Base-by-base conservation (phyloP, 345 rosid genomes). In the Rubroshorea leprosula region DNA sequence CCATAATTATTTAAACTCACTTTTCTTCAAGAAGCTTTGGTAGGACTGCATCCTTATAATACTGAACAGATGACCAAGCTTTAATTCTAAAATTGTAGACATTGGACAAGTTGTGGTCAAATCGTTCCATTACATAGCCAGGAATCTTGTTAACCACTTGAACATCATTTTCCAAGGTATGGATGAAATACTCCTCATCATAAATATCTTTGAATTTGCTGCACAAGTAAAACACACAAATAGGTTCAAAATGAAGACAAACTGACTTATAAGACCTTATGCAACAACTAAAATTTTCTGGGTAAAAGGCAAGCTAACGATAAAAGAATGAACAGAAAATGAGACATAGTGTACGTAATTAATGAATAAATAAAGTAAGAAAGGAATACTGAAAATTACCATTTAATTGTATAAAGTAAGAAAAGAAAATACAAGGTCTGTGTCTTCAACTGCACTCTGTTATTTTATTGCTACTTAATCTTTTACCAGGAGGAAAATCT, bases 81-180 rank as follows among this genome's bases (percentile, higher is more conserved):
- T 94, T 87, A 44, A 94, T 80, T 81, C 84, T 84, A 75, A 94
- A 94, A 86, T 94, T 94, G 86, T 76, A 87, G 61, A 90, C 97
- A 74, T 94, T 87, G 65, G 76, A 79, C 87, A 94, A 66, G 61
- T 90, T 90, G 66, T 61, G 54, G 80, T 86, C 96, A 85, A 85
- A 94, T 31, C 99, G 95, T 68, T 90, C 99, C 99, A 90, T 94
- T 62, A 90, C 55, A 57, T 87, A 90, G 50, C 65, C 95, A 54
- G 97, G 99, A 77, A 94, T 84, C 66, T 71, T 72, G 75, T 85
- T 74, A 55, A 90, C 93, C 58, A 94, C 88, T 65, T 75, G 81
- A 54, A 94, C 97, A 31, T 83, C 95, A 78, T 90, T 87, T 61
- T 78, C 74, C 78, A 90, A 84, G 62, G 78, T 49, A 61, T 29